Conservation (phyloP, 306 rosid species). For the Dalbergia cochinchinensis region DNA sequence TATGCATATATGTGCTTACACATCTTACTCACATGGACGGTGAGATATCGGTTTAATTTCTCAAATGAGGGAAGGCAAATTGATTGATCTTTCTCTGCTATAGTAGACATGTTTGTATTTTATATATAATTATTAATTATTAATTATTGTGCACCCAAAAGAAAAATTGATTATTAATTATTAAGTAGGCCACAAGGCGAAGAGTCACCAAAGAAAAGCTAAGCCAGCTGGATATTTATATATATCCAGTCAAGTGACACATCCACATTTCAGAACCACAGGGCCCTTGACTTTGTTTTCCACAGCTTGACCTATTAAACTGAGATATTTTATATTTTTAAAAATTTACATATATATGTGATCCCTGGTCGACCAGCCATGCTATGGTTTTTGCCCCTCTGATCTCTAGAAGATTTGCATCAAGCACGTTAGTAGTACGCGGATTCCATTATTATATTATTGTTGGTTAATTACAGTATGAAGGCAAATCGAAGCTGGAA, state of each 20-base stretch:
- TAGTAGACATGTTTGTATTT: constrained; percentile 4
- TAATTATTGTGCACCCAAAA: too few relatives aligned
- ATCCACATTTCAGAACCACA: constrained; percentile 10
- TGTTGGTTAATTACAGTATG: not conserved
- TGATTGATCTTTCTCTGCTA: not conserved
- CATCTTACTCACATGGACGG: constrained; percentile 40
- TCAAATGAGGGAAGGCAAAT: constrained; percentile 27
- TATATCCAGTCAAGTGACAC: constrained; percentile 24
- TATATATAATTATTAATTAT: not conserved
- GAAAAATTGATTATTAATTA: too few relatives aligned
- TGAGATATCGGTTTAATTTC: constrained; percentile 38
- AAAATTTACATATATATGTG: not conserved
- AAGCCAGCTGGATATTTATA: constrained; percentile 23
- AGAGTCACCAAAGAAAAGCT: constrained; percentile 6
- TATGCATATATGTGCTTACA: not conserved
- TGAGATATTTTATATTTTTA: not conserved
- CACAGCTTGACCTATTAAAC: constrained; percentile 38
- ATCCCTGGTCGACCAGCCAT: not conserved
- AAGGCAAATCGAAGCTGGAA: not conserved
- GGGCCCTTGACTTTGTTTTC: constrained; percentile 42
- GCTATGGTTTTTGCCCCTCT: not conserved
- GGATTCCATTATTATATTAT: not conserved
- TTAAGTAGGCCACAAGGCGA: constrained; percentile 18
- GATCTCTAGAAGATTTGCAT: constrained; percentile 1
- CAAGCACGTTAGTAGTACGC: not conserved